phyloP scores from a whole-genome alignment of 345 rosid genomes.

The Hibiscus trionum region DNA sequence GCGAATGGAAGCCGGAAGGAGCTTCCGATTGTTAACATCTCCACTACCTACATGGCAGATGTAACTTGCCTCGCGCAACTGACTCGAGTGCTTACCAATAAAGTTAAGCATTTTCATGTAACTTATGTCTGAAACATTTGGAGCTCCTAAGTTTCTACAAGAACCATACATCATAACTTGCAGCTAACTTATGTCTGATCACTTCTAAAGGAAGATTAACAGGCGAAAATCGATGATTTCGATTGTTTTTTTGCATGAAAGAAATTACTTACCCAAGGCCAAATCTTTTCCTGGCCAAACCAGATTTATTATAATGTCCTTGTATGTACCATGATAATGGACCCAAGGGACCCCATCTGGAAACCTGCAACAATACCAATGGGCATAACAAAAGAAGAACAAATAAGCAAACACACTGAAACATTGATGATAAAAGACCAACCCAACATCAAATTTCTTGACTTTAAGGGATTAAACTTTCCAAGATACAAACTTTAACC shows the following conservation, averaged over 20 bases:
- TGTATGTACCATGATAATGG: constrained; percentile 62
- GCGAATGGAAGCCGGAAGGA: neutral
- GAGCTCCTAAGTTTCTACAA: neutral
- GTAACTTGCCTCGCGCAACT: neutral
- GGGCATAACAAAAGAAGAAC: constrained; percentile 1
- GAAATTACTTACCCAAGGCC: constrained; percentile 38
- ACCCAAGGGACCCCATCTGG: constrained; percentile 84
- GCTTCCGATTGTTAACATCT: neutral
- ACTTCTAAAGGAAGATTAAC: neutral
- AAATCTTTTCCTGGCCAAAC: constrained; percentile 82
- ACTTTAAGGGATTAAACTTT: neutral
- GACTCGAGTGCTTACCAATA: neutral
- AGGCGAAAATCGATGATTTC: neutral
- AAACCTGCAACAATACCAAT: constrained; percentile 40
- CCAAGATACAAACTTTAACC: neutral
- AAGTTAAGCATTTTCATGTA: neutral
- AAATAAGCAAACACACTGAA: neutral
- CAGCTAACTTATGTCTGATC: neutral
- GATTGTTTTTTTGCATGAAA: neutral
- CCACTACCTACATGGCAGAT: neutral
- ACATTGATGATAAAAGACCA: neutral
- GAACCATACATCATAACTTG: neutral
- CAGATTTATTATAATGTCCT: constrained; percentile 49
- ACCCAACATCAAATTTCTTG: neutral
- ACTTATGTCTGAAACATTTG: neutral